Evolutionary conservation across 2,329 filamentous ascomycete species (phyloP).

Genomic region (Hyphodiscus sp.): DNA sequence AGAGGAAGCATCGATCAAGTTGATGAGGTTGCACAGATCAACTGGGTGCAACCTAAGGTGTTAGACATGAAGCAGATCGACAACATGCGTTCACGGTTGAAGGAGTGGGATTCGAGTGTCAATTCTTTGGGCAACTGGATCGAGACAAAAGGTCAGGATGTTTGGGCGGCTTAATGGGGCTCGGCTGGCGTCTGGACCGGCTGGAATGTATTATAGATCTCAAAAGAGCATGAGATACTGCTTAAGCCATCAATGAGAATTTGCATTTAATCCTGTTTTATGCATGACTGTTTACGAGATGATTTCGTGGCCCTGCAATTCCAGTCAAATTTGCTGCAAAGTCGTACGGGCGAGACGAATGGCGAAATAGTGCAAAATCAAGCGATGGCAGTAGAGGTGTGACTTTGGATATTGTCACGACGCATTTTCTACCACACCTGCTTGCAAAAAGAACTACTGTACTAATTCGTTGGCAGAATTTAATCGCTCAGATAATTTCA

Average conservation of each 20-base stretch:
- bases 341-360: too few relatives aligned
- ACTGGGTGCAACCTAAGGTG: constrained; percentile 98
- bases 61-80: constrained; percentile 93
- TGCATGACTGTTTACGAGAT: not conserved
- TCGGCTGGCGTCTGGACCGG: constrained; percentile 22
- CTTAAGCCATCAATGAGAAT: constrained; percentile 3
- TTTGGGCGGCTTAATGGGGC: constrained; percentile 71
- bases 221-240: constrained; percentile 13
- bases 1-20: constrained; percentile 95
- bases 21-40: constrained; percentile 86
- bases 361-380: too few relatives aligned
- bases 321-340: not conserved
- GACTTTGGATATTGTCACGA: too few relatives aligned
- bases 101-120: constrained; percentile 94
- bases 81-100: constrained; percentile 78
- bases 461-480: too few relatives aligned
- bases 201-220: constrained; percentile 28
- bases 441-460: too few relatives aligned
- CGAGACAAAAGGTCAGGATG: constrained; percentile 85
- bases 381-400: too few relatives aligned
- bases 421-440: too few relatives aligned
- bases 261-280: not conserved
- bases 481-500: too few relatives aligned
- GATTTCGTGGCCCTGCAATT: not conserved
- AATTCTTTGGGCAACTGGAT: constrained; percentile 98